Evolutionary conservation across 2,329 filamentous ascomycete species (phyloP).

Genomic region (Pseudopithomyces chartarum): DNA sequence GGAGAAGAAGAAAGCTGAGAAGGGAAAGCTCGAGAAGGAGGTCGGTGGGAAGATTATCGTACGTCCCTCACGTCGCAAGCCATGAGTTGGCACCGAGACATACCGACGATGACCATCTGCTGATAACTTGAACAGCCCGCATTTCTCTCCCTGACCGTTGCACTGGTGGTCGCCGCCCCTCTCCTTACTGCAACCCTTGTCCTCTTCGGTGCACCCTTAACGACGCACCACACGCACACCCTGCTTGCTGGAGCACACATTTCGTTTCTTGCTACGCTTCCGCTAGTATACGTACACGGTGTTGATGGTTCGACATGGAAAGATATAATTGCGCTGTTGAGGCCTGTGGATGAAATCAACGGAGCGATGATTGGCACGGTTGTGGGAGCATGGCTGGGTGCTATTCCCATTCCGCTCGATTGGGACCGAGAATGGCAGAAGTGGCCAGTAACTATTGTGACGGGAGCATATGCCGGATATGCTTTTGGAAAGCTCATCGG

Average conservation of each 20-base stretch:
- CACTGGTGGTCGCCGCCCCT: constrained; percentile 61
- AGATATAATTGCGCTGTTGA: constrained; percentile 68
- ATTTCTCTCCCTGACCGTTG: constrained; percentile 69
- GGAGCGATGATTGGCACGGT: constrained; percentile 79
- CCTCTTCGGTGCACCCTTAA: constrained; percentile 89
- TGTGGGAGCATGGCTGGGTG: constrained; percentile 88
- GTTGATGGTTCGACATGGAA: constrained; percentile 74
- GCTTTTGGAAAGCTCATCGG: constrained; percentile 68
- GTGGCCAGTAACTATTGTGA: constrained; percentile 91
- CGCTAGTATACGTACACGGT: constrained; percentile 84
- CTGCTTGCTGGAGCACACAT: constrained; percentile 81
- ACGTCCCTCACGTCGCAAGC: constrained; percentile 25
- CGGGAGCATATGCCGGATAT: constrained; percentile 81
- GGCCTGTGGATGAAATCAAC: constrained; percentile 83
- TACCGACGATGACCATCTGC: neutral
- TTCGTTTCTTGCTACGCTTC: constrained; percentile 76
- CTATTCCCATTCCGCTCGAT: constrained; percentile 92
- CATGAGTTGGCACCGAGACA: neutral
- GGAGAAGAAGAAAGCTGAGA: constrained; percentile 42
- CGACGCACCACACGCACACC: constrained; percentile 79
- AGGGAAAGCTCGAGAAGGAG: constrained; percentile 29
- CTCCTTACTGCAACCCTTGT: constrained; percentile 68
- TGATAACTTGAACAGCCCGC: constrained; percentile 60
- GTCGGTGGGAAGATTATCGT: constrained; percentile 48
- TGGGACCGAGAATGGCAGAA: constrained; percentile 99